Conservation (phyloP, 129 eudicot genomes). For the Mikania micrantha region DNA sequence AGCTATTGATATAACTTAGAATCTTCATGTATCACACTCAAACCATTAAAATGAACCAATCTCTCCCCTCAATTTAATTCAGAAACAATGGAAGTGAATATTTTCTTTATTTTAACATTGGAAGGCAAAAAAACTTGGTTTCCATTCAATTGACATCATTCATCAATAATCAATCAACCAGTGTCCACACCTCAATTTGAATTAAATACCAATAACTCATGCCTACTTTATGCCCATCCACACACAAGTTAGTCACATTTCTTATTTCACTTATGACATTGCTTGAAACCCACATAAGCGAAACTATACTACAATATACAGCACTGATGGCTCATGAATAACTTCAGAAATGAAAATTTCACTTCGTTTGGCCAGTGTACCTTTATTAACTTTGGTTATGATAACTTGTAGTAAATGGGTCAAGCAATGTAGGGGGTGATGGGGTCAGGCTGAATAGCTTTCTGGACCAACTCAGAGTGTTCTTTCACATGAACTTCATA, state of each 20-base stretch:
- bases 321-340: not conserved
- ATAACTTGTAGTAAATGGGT: not conserved
- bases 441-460: slow-evolving; percentile 40
- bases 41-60: too few relatives aligned
- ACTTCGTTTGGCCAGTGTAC: not conserved
- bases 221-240: too few relatives aligned
- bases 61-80: too few relatives aligned
- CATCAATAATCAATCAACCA: too few relatives aligned
- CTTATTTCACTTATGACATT: slow-evolving; percentile 1
- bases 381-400: slow-evolving; percentile 11
- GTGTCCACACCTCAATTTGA: not conserved
- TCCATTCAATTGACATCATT: too few relatives aligned
- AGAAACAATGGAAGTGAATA: too few relatives aligned
- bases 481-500: slow-evolving; percentile 58
- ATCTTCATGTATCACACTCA: too few relatives aligned
- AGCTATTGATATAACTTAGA: too few relatives aligned
- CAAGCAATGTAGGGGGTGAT: slow-evolving; percentile 15
- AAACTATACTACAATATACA: not conserved
- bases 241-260: not conserved
- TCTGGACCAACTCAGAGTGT: slow-evolving; percentile 68
- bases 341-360: not conserved
- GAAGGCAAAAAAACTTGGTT: too few relatives aligned
- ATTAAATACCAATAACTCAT: too few relatives aligned
- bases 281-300: not conserved
- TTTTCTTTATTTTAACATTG: too few relatives aligned